phyloP scores from a whole-genome alignment of 176 grass and related monocot genomes.

The Carex kokanica region DNA sequence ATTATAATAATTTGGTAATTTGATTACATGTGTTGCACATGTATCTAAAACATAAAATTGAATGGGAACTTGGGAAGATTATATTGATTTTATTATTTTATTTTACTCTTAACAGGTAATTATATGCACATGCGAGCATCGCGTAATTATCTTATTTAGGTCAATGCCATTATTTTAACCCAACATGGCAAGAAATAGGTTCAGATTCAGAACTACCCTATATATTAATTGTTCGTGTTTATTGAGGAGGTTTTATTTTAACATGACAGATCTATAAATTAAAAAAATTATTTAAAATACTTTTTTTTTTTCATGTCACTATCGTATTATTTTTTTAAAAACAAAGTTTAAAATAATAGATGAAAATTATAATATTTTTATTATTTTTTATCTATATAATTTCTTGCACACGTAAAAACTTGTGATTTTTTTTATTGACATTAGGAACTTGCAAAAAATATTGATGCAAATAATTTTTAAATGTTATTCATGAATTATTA shows the following conservation, averaged over 20 bases:
- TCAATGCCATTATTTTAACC: background rate
- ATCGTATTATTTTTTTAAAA: background rate
- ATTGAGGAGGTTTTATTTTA: background rate
- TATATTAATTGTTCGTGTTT: background rate
- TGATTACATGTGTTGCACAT: too few species aligned
- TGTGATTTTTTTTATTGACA: too few species aligned
- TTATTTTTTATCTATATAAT: too few species aligned
- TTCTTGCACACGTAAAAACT: too few species aligned
- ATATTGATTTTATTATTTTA: background rate
- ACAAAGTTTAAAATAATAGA: too few species aligned
- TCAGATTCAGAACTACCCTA: background rate
- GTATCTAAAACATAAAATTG: too few species aligned
- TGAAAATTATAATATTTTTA: too few species aligned
- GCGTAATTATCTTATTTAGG: background rate
- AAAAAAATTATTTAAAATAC: background rate
- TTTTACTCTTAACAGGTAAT: background rate
- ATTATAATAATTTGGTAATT: too few species aligned
- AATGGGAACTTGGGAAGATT: background rate
- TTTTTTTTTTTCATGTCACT: background rate
- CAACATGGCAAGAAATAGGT: too few species aligned
- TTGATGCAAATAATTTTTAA: too few species aligned
- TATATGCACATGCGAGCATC: background rate
- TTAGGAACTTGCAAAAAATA: too few species aligned
- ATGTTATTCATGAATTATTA: too few species aligned
- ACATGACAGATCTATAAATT: background rate